A percentile compares a stretch with the other conserved stretches of the same genome.
phyloP scores from a whole-genome alignment of 768 basidiomycete species.

The Pulveroboletus ravenelii region DNA sequence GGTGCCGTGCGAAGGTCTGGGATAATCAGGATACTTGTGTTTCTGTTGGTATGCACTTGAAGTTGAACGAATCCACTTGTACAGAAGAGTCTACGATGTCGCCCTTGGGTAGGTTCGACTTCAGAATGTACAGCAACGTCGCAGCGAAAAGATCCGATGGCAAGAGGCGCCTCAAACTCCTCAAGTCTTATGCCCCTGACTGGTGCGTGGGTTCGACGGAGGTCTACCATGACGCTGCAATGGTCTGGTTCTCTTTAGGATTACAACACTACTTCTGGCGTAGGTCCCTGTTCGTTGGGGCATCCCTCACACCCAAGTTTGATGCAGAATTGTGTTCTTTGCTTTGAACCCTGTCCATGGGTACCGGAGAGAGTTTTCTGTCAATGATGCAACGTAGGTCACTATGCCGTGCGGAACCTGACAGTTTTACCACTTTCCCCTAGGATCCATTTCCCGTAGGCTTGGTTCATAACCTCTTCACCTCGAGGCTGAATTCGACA shows the following conservation, averaged over 20 bases:
- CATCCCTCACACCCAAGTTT: background rate
- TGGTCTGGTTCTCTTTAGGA: constrained; percentile 38
- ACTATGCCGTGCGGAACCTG: background rate
- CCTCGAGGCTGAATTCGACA: constrained; percentile 4
- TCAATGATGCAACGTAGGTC: constrained; percentile 66
- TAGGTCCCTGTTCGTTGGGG: constrained; percentile 31
- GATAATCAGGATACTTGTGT: background rate
- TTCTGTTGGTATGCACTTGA: background rate
- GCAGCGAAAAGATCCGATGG: constrained; percentile 19
- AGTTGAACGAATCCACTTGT: background rate
- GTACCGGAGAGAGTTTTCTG: constrained; percentile 73
- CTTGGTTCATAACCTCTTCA: background rate
- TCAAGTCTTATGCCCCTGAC: constrained; percentile 69
- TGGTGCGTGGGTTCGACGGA: constrained; percentile 46
- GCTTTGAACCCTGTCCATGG: constrained; percentile 62
- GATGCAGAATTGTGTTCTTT: constrained; percentile 53
- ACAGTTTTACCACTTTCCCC: constrained; percentile 9
- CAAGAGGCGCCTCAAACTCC: constrained; percentile 36
- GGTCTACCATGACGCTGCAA: background rate
- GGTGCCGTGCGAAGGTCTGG: background rate
- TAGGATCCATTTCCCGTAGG: constrained; percentile 25
- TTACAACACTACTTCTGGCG: constrained; percentile 63
- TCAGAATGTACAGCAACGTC: constrained; percentile 1
- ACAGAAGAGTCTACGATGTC: constrained; percentile 12
- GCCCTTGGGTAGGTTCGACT: constrained; percentile 4